Base-by-base conservation (phyloP, 306 rosid species). In the Herpetospermum pedunculosum region DNA sequence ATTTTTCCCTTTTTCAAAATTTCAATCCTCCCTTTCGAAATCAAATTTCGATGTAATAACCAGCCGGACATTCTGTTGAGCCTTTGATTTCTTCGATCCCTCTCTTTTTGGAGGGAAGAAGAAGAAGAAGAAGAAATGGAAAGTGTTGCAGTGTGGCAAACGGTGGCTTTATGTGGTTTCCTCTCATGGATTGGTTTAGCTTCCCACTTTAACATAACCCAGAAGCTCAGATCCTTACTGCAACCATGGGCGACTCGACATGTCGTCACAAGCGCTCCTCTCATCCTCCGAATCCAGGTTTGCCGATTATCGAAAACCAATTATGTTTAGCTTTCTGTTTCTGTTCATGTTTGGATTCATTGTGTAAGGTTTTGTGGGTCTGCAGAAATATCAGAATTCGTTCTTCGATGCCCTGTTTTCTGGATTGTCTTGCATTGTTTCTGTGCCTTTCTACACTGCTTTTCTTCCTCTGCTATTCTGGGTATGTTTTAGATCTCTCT, bases 391-490 rank as follows among this genome's bases (percentile, higher is more conserved):
- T 81, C 86, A 78, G 73, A 77, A 43, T 78, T 76, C 88, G 69
- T 86, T 81, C 26, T 78, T 89, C 80, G 98, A 94, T 84, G 82
- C 80, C 53, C 59, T 94, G 75, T 94, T 89, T 84, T 91, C 92
- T 44, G 89, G 71, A 11, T 44, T 94, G 81, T 91, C 95, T 19
- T 94, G 92, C 81, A 83, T 88, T 77, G 98, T 94, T 53, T 94
- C 98, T 55, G 96, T 91, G 69, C 90, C 98, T 16, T 94, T 94
- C 75, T 94, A 94, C 87, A 94, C 97, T 68, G 96, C 90, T 54
- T 94, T 94, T 88, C 96, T 94, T 65, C 98, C 98, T 80, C 77
- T 91, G 73, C 80, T 94, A 19, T 94, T 89, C 81, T 94, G 98
- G 98, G 97, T 91, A 82, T 47, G 88, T 37, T 21, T 85, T 43